Conservation (phyloP, 768 basidiomycete species). For the Agaricus blazei region DNA sequence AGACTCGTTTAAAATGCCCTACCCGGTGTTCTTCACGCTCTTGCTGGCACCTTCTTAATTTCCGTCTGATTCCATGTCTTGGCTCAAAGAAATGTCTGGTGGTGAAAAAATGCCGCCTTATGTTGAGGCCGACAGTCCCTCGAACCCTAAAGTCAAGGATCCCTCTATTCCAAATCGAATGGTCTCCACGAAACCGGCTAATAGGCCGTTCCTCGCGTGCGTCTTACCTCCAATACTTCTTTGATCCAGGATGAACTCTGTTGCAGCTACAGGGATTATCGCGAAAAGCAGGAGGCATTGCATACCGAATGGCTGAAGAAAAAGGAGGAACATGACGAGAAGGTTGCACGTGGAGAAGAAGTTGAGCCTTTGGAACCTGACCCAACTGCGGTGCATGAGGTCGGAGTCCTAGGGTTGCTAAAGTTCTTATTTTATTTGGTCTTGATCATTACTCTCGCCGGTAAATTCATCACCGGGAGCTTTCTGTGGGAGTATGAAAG, state of each 20-base stretch:
- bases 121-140: conserved; percentile 32
- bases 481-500: conserved; percentile 80
- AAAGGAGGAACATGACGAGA: conserved; percentile 67
- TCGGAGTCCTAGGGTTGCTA: conserved; percentile 59
- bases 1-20: background rate
- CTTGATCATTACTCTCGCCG: conserved; percentile 52
- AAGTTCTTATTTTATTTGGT: conserved; percentile 61
- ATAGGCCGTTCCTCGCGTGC: conserved; percentile 79
- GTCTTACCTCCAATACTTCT: conserved; percentile 8
- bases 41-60: conserved; percentile 4
- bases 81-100: conserved; percentile 48
- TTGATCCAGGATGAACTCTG: conserved; percentile 6
- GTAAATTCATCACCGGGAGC: conserved; percentile 85
- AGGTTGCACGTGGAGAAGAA: conserved; percentile 67
- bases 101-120: conserved; percentile 33
- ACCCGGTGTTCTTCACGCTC: background rate
- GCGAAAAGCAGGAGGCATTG: conserved; percentile 50
- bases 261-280: conserved; percentile 63
- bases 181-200: conserved; percentile 80
- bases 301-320: conserved; percentile 65
- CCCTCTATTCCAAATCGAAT: conserved; percentile 59
- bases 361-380: conserved; percentile 71
- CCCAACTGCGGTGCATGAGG: conserved; percentile 63
- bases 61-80: conserved; percentile 45
- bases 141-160: conserved; percentile 53